Conservation (phyloP, 306 rosid species). For the Urtica urens region DNA sequence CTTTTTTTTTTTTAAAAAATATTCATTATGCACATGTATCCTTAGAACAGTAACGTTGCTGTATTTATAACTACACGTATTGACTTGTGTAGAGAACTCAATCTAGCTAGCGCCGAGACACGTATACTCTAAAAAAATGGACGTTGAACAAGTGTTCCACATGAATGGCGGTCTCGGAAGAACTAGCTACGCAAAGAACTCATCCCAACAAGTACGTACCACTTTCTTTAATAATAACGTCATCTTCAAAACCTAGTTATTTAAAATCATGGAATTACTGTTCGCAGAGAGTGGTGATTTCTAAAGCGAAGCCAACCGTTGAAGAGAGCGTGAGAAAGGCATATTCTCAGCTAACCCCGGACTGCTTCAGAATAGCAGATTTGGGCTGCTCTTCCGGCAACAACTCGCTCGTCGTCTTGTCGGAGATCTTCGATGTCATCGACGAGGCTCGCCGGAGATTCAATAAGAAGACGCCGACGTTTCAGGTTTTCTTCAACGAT, state of each 20-base stretch:
- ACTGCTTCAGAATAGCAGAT: constrained; percentile 30
- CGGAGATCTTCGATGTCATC: constrained; percentile 9
- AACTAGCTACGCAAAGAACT: constrained; percentile 7
- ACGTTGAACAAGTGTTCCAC: neutral
- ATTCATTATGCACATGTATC: no score
- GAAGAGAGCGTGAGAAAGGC: constrained; percentile 14
- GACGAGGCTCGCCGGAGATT: neutral
- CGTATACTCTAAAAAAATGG: no score
- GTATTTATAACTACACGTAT: no score
- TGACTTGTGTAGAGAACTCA: no score
- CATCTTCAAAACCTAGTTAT: no score
- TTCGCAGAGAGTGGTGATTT: constrained; percentile 2
- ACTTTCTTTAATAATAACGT: no score
- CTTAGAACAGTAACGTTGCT: no score
- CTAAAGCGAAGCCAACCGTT: constrained; percentile 5
- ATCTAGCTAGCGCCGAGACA: no score
- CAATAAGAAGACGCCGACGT: neutral
- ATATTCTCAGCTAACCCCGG: neutral
- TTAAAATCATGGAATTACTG: no score
- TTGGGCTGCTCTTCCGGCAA: constrained; percentile 41
- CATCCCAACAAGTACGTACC: neutral
- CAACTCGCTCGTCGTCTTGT: constrained; percentile 13
- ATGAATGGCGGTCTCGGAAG: constrained; percentile 3
- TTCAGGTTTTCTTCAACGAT: constrained; percentile 38
- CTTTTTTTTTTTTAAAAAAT: no score